Base-by-base conservation (phyloP, 257 asterid genomes). In the Salvia rosmarinus region DNA sequence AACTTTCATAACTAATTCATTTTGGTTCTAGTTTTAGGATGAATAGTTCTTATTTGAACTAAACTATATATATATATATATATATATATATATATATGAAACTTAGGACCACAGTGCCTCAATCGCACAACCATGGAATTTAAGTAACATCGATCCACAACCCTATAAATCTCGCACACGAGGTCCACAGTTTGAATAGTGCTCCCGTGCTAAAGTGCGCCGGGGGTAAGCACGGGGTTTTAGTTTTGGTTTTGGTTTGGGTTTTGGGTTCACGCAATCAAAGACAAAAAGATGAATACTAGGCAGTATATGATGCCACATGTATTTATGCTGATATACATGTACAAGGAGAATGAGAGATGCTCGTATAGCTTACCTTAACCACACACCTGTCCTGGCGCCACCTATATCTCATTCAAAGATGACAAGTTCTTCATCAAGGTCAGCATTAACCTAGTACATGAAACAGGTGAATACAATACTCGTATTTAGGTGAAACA, bases 101-200 rank as follows among this genome's bases (percentile, higher is more conserved):
- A 66, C 71, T 44, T 61, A 65, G 85, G 85, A 81, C 85, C 85
- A 81, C 85, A 8, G 59, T 77, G 80, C 64, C 49, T 75, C 82
- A 74, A 55, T 61, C 75, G 39, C 75, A 58, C 82, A 71, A 69
- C 80, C 73, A 73, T 60, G 59, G 76, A 78, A 81, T 78, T 74
- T 78, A 81, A 72, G 79, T 69, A 19, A 71, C 84, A 55, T 17
- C 40, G 78, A 46, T 71, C 82, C 82, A 74, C 82, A 65, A 4
- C 66, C 70, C 74, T 56, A 60, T 44, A 66, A 81, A 74, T 77
- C 73, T 74, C 13, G 59, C 70, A 67, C 62, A 66, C 63, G 85
- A 81, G 77, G 80, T 78, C 43, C 81, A 78, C 80, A 71, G 74
- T 74, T 78, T 74, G 40, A 75, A 78, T 74, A 44, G 68, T 66